Evolutionary conservation across 371 early-diverging fungal genomes (phyloP), one percentile per base, ranked within the genome.

Genomic region (Dinochytrium kinnereticum): DNA sequence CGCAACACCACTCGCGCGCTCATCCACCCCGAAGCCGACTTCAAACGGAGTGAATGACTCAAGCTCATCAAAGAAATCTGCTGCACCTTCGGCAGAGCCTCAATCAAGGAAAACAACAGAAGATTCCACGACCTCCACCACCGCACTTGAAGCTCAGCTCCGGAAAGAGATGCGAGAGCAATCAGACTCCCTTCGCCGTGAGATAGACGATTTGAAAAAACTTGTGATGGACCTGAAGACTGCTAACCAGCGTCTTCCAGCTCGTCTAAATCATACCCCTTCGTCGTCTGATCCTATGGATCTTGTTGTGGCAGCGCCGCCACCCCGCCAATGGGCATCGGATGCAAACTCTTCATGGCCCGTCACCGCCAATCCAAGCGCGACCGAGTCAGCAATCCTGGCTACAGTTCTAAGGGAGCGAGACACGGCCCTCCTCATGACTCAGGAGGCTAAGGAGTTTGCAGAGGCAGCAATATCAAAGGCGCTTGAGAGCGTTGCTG

Each of bases 401-500:
- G 5, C 26, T 24, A 26, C 34, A 7, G 37, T 34, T 33, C 36
- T 61, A 10, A 17, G 61, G 44, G 66, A 66, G 28, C 66, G 66
- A 26, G 37, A 66, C 28, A 21, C 5, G 19, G 66, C 66, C n/a
- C 26, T 66, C 10, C n/a, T 26, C 44, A 66, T 66, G 66, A 24
- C 40, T 2, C 30, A 66, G 33, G 40, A 66, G n/a, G n/a, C 24
- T 28, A 44, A 66, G 66, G 66, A 38, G 10, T 37, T 66, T 40
- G 66, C 66, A 5, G 44, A 66, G 26, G 38, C 66, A 2, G 44
- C 66, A n/a, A 15, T 66, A 44, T 3, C 15, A 10, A 38, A 37
- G 24, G 66, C 66, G n/a, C 13, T 15, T 30, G 66, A 38, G 39
- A 24, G 10, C 15, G 10, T 37, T 5, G 66, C 49, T 2, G 66